Evolutionary conservation across 148 eudicot genomes (phyloP).

Genomic region (Vaccinium corymbosum): DNA sequence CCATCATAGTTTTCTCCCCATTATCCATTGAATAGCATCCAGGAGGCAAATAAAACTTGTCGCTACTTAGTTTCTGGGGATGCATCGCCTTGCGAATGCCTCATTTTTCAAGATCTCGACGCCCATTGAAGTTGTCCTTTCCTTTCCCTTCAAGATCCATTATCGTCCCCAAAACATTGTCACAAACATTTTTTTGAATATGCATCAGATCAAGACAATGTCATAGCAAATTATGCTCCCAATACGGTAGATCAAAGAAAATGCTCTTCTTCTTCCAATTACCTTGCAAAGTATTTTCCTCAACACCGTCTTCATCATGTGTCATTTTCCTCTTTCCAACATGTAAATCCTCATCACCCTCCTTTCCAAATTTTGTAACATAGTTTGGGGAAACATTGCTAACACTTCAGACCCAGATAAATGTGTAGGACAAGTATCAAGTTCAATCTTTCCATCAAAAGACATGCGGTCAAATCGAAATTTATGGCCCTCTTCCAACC

Average conservation of each 20-base stretch:
- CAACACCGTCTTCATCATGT: not conserved
- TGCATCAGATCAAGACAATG: conserved; percentile 13
- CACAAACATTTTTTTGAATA: conserved; percentile 10
- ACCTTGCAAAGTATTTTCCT: not conserved
- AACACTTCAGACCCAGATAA: not conserved
- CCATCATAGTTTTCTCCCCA: not conserved
- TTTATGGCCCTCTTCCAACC: not conserved
- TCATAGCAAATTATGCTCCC: not conserved
- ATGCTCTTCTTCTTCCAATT: not conserved
- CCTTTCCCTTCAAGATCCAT: no score
- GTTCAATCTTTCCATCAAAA: not conserved
- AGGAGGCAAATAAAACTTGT: not conserved
- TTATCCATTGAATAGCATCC: not conserved
- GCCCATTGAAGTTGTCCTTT: no score
- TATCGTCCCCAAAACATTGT: no score
- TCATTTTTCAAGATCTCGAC: no score
- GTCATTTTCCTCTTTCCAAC: not conserved
- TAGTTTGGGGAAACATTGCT: not conserved
- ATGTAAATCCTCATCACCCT: not conserved
- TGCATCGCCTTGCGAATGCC: not conserved
- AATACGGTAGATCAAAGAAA: not conserved
- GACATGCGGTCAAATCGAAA: not conserved
- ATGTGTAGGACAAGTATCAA: not conserved
- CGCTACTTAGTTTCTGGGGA: not conserved
- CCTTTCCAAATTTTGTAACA: not conserved